phyloP scores from a whole-genome alignment of 805 yeast genomes.

The Barnettozyma siamensis region DNA sequence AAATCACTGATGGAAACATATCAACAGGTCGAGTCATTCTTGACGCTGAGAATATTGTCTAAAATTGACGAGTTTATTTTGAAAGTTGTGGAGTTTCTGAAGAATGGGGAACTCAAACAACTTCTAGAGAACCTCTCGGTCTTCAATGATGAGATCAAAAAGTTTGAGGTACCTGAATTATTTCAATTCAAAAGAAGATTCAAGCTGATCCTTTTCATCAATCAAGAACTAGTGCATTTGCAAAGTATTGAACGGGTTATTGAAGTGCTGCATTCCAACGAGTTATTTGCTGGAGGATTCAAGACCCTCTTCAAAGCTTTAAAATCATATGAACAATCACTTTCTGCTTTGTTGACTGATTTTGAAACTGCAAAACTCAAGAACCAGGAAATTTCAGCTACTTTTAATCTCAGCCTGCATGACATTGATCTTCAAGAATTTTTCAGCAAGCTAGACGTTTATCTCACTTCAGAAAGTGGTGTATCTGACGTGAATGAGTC shows the following conservation, averaged over 20 bases:
- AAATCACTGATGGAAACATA: neutral
- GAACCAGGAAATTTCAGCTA: conserved; percentile 1
- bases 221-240: neutral
- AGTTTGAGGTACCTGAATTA: neutral
- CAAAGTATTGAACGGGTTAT: neutral
- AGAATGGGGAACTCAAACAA: conserved; percentile 1
- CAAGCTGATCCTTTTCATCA: neutral
- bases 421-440: neutral
- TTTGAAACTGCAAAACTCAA: neutral
- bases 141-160: neutral
- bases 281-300: neutral
- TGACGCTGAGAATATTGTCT: neutral
- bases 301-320: conserved; percentile 1
- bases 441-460: neutral
- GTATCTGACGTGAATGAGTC: neutral
- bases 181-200: conserved; percentile 1
- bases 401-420: neutral
- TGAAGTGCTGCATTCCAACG: neutral
- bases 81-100: neutral
- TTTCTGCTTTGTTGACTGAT: neutral
- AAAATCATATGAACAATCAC: neutral
- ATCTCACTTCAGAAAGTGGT: neutral
- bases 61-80: neutral
- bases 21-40: neutral
- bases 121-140: neutral